Evolutionary conservation across 2,329 filamentous ascomycete species (phyloP).

Genomic region (Diaporthe aspalathi): DNA sequence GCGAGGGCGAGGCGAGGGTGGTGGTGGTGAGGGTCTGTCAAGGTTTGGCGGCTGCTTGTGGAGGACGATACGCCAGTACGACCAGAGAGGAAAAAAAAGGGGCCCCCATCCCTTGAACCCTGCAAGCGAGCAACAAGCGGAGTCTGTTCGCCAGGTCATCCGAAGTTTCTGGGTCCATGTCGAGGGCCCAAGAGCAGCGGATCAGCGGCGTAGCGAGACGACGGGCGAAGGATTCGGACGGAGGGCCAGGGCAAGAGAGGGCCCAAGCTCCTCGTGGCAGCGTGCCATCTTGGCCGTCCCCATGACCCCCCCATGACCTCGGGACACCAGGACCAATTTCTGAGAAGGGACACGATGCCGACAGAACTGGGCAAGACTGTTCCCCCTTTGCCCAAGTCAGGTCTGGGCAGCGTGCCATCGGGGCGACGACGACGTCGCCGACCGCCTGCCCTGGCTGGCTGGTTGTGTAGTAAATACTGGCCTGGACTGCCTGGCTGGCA

Average conservation of each 20-base stretch:
- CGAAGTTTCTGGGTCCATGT: constrained; percentile 23
- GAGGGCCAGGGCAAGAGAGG: neutral
- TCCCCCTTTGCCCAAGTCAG: constrained; percentile 1
- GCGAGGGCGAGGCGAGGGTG: neutral
- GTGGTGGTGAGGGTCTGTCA: neutral
- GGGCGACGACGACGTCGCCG: neutral
- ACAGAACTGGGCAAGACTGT: neutral
- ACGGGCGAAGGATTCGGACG: constrained; percentile 11
- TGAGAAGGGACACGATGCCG: constrained; percentile 11
- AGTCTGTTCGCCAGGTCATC: constrained; percentile 31
- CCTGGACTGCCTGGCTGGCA: too few species aligned
- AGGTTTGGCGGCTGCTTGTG: constrained; percentile 21
- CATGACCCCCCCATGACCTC: constrained; percentile 25
- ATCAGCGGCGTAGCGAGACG: constrained; percentile 19
- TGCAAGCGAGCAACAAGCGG: constrained; percentile 21
- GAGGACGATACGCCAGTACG: neutral
- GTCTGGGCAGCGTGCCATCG: constrained; percentile 21
- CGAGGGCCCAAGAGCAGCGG: constrained; percentile 16
- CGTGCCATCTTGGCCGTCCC: constrained; percentile 1
- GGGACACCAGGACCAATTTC: constrained; percentile 19
- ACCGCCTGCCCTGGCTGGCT: too few species aligned
- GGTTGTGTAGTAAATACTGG: too few species aligned
- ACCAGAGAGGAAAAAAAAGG: constrained; percentile 1
- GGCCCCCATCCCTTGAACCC: constrained; percentile 16
- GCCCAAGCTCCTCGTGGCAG: constrained; percentile 26